Evolutionary conservation across 2,329 filamentous ascomycete genomes (phyloP), one percentile per base, ranked within the genome.

Genomic region (Waltergamsia citrina): DNA sequence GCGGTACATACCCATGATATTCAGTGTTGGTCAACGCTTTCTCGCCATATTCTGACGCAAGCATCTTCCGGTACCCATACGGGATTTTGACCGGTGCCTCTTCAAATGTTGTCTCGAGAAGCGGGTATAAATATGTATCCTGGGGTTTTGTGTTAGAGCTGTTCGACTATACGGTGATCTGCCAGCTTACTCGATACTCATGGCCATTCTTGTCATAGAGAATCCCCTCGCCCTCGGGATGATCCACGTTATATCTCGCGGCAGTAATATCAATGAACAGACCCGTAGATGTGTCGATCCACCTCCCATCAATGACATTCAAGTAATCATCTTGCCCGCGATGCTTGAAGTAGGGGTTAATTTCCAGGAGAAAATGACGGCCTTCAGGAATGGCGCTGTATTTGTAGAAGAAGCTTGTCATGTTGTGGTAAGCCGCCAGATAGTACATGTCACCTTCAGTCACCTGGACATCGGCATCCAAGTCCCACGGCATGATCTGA

Each of bases 381-480:
- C 62, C 60, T 7, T 56, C 38, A 6, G 51, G 51, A 39, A 58
- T 56, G 18, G 46, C 44, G 3, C 54, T 54, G 17, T 61, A 62
- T 40, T 60, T 51, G 43, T 57, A 63, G 42, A 62, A 61, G 46
- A 63, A 63, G 18, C 60, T 54, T 18, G 61, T 60, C 63, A 66
- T 67, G 57, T 90, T 90, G 58, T 78, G 70, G 38, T 78, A 69
- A 32, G 75, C 63, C 10, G 72, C 81, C 8, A 90, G 65, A 45
- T 73, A 76, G 35, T 66, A 62, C 36, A 90, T 69, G 29, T 80
- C 85, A 17, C 69, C 58, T 39, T 73, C 73, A 6, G 74, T 74
- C 18, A 88, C 72, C 53, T 87, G 82, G 3, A 83, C 81, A 52
- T 88, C 81, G 29, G 85, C 66, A 51, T 87, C 81, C 54, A 75